These are phyloP conservation scores for Massospora cicadina DNA, from an alignment of 371 early-diverging fungal species.

Conservation along the genomic window DNA sequence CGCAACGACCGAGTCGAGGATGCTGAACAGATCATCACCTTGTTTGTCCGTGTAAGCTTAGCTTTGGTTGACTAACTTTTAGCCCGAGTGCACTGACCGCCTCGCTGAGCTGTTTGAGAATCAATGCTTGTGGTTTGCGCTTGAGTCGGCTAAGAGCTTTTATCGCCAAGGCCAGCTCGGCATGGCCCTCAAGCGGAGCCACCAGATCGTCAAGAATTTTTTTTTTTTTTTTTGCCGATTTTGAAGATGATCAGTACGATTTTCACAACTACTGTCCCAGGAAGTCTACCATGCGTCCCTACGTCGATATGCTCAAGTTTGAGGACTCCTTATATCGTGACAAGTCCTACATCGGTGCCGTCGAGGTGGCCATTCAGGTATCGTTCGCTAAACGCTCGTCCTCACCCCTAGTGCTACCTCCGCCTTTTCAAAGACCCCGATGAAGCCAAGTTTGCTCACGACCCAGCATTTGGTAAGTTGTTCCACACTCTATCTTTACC, in stretches of 20 bases:
- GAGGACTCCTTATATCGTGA: conserved; percentile 58
- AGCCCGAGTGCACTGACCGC: conserved; percentile 47
- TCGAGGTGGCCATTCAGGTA: conserved; percentile 46
- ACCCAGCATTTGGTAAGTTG: conserved; percentile 11
- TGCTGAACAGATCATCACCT: conserved; percentile 62
- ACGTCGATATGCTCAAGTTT: conserved; percentile 51
- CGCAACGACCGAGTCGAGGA: conserved; percentile 55
- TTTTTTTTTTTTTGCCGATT: conserved; percentile 42
- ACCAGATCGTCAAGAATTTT: conserved; percentile 43
- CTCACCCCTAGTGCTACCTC: conserved; percentile 30
- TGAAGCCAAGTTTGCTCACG: conserved; percentile 19
- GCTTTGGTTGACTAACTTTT: conserved; percentile 48
- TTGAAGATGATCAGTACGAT: conserved; percentile 88
- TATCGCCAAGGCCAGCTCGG: conserved; percentile 48
- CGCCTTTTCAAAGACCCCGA: conserved; percentile 40
- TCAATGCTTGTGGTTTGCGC: conserved; percentile 80
- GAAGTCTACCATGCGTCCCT: conserved; percentile 72
- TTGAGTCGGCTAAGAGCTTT: conserved; percentile 53
- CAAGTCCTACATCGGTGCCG: conserved; percentile 55
- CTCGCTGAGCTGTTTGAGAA: conserved; percentile 70
- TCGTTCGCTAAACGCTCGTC: neutral
- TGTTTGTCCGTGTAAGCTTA: conserved; percentile 54
- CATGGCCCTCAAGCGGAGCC: conserved; percentile 69
- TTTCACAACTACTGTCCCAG: conserved; percentile 89
- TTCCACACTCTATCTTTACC: neutral